Conservation (phyloP, 805 yeast species). For the Zygoascus ofunaensis region DNA sequence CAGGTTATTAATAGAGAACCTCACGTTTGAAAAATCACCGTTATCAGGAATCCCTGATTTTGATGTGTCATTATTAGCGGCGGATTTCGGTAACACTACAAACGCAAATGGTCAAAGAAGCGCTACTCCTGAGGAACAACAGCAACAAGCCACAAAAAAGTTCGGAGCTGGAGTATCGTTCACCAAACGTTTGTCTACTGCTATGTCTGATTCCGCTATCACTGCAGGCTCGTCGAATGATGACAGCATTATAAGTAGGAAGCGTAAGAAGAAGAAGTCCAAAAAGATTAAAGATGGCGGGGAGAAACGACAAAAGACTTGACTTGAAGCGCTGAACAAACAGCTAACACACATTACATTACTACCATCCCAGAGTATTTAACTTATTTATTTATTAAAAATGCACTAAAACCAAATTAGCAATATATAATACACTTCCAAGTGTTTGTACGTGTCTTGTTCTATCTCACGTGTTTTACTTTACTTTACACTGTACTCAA, state of each 20-base stretch:
- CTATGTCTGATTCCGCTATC: conserved; percentile 4
- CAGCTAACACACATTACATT: too few relatives aligned
- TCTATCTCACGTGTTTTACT: too few relatives aligned
- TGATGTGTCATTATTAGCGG: conserved; percentile 57
- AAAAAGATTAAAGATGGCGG: conserved; percentile 4
- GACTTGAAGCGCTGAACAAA: not conserved
- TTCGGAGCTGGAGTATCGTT: conserved; percentile 4
- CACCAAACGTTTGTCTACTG: not conserved
- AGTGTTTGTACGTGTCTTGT: too few relatives aligned
- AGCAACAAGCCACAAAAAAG: not conserved
- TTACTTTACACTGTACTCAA: too few relatives aligned
- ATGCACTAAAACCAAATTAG: not conserved
- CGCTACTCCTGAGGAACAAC: not conserved
- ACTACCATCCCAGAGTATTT: too few relatives aligned
- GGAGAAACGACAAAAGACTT: conserved; percentile 5
- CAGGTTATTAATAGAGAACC: conserved; percentile 38
- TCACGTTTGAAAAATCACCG: conserved; percentile 56
- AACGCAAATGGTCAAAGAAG: not conserved
- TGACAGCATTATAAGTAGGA: conserved; percentile 8
- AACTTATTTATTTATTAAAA: not conserved
- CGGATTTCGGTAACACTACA: conserved; percentile 18
- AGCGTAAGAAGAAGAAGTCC: conserved; percentile 3
- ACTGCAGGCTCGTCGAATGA: conserved; percentile 18
- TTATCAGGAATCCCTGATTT: conserved; percentile 71
- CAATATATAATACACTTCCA: not conserved